A percentile compares a stretch with the other conserved stretches of the same genome.
phyloP scores from a whole-genome alignment of 768 basidiomycete species.

The Serendipita sp. region DNA sequence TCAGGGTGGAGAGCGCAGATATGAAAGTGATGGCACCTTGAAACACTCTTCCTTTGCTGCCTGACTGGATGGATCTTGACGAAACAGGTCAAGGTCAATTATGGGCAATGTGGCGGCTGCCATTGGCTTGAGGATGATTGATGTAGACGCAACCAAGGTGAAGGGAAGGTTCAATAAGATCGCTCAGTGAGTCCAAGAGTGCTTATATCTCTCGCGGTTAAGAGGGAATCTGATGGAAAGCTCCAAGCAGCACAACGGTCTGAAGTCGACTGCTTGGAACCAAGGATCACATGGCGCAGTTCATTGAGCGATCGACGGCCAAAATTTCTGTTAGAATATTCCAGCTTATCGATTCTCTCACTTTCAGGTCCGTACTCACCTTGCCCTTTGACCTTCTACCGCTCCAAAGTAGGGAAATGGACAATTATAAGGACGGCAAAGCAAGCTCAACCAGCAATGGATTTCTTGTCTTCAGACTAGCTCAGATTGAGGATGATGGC shows the following conservation, averaged over 20 bases:
- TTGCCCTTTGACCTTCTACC: neutral
- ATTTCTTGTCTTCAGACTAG: too few species aligned
- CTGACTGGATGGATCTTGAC: constrained; percentile 27
- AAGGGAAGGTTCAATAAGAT: neutral
- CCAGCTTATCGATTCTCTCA: neutral
- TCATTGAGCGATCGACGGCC: neutral
- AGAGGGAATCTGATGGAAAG: neutral
- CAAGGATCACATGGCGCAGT: neutral
- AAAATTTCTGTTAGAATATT: neutral
- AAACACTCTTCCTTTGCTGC: constrained; percentile 42
- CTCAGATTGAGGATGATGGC: too few species aligned
- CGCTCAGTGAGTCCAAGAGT: neutral
- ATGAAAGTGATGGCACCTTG: constrained; percentile 28
- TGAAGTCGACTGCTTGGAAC: too few species aligned
- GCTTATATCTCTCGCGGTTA: neutral
- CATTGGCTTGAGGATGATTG: neutral
- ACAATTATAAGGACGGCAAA: too few species aligned
- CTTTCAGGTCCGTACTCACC: too few species aligned
- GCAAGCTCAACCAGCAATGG: too few species aligned
- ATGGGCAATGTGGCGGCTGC: constrained; percentile 33
- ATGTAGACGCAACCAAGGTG: neutral
- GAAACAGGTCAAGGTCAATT: constrained; percentile 62
- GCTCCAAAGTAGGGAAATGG: neutral
- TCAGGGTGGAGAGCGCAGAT: neutral
- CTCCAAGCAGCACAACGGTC: too few species aligned